A percentile compares a stretch with the other conserved stretches of the same genome.
Conservation (phyloP, 805 yeast genomes). For the Wickerhamia fluorescens region DNA sequence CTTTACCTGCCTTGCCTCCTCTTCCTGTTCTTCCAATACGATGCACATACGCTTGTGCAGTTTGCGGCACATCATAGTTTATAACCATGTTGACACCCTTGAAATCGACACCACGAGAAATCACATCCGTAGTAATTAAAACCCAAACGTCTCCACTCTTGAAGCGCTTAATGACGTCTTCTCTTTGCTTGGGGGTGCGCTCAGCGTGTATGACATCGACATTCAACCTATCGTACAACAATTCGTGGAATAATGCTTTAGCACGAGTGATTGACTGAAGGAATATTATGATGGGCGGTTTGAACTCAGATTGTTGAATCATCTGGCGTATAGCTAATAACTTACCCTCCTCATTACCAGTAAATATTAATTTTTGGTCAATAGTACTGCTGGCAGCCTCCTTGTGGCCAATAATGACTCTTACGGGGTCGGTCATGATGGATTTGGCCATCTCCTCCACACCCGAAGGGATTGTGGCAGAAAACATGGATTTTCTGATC, state of each 20-base stretch:
- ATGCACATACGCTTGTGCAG: slow-evolving; percentile 93
- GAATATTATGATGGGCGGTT: slow-evolving; percentile 89
- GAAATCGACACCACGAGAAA: slow-evolving; percentile 95
- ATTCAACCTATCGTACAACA: slow-evolving; percentile 82
- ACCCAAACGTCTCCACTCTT: slow-evolving; percentile 93
- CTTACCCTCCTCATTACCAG: slow-evolving; percentile 96
- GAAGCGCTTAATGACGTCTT: slow-evolving; percentile 74
- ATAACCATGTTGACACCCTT: slow-evolving; percentile 91
- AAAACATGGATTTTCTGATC: slow-evolving; percentile 71
- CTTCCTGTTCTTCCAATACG: slow-evolving; percentile 99
- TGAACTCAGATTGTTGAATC: slow-evolving; percentile 75
- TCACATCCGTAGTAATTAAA: slow-evolving; percentile 89
- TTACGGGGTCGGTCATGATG: slow-evolving; percentile 78
- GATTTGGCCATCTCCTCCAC: slow-evolving; percentile 83
- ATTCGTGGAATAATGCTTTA: slow-evolving; percentile 88
- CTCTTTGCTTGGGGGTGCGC: slow-evolving; percentile 82
- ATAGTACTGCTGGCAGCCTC: slow-evolving; percentile 85
- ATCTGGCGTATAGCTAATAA: slow-evolving; percentile 84
- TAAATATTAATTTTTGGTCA: slow-evolving; percentile 74
- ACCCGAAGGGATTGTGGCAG: slow-evolving; percentile 92
- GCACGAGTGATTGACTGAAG: slow-evolving; percentile 91
- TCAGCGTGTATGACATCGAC: slow-evolving; percentile 97
- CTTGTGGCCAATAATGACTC: slow-evolving; percentile 86
- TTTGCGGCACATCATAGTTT: slow-evolving; percentile 92
- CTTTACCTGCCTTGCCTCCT: slow-evolving; percentile 80